Percentiles rank a stretch among this genome's conserved stretches.
Evolutionary conservation across 805 yeast genomes (phyloP).

Genomic region (Kodamaea kaohsiungensis): DNA sequence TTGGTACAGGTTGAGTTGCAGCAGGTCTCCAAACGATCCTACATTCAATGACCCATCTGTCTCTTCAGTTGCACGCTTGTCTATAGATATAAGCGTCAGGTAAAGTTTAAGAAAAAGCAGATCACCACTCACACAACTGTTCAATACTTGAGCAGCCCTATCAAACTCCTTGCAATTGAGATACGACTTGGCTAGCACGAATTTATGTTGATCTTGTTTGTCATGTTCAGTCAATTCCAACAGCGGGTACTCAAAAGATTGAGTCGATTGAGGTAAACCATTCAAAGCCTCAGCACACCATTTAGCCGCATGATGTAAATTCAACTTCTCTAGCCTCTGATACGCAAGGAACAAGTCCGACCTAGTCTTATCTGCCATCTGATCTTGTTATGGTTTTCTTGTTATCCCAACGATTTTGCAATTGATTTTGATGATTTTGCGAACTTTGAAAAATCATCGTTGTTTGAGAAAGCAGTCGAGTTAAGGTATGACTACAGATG

Average conservation of each 20-base stretch:
- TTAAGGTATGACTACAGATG: constrained; percentile 6
- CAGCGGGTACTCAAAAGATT: constrained; percentile 11
- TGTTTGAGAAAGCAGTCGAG: too few species aligned
- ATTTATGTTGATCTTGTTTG: constrained; percentile 40
- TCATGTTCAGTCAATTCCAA: constrained; percentile 29
- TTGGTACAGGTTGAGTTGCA: neutral
- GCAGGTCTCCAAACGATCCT: constrained; percentile 18
- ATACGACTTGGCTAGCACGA: constrained; percentile 66
- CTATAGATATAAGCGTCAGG: constrained; percentile 72
- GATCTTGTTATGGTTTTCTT: neutral
- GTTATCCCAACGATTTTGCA: too few species aligned
- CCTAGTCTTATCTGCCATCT: constrained; percentile 11
- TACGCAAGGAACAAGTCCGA: constrained; percentile 30
- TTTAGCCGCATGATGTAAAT: constrained; percentile 70
- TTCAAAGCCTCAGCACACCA: constrained; percentile 82
- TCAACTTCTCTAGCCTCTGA: constrained; percentile 50
- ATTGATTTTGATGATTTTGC: too few species aligned
- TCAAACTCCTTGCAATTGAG: constrained; percentile 86
- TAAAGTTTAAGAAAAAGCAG: constrained; percentile 67
- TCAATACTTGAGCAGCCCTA: constrained; percentile 64
- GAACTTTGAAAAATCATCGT: neutral
- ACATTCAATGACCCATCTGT: constrained; percentile 63
- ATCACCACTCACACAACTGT: constrained; percentile 49
- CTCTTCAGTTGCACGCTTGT: constrained; percentile 70
- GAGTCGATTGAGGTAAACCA: constrained; percentile 46